Evolutionary conservation across 805 yeast genomes (phyloP).

Genomic region (Hemisphaericaspora nanyangensis): DNA sequence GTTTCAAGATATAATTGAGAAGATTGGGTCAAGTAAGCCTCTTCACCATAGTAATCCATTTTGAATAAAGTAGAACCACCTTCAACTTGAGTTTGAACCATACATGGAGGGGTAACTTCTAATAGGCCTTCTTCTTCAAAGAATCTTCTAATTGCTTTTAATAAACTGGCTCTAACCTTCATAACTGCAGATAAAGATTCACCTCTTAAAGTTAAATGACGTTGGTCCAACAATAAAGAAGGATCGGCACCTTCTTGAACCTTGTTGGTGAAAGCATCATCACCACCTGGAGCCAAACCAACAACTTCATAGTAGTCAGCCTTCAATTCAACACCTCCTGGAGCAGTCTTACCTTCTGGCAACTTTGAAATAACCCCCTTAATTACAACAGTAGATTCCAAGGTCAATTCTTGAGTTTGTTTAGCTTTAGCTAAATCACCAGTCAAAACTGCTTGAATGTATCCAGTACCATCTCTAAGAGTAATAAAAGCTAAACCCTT

Average conservation of each 20-base stretch:
- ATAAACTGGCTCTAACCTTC: slow-evolving; percentile 86
- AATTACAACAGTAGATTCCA: slow-evolving; percentile 79
- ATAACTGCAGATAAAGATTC: slow-evolving; percentile 88
- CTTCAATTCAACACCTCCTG: slow-evolving; percentile 92
- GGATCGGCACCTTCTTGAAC: slow-evolving; percentile 94
- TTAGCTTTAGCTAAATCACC: slow-evolving; percentile 93
- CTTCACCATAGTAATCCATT: slow-evolving; percentile 93
- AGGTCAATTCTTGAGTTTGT: slow-evolving; percentile 77
- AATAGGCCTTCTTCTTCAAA: slow-evolving; percentile 68
- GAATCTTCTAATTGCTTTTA: slow-evolving; percentile 71
- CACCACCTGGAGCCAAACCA: slow-evolving; percentile 95
- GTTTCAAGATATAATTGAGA: slow-evolving; percentile 97
- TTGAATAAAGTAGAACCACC: slow-evolving; percentile 97
- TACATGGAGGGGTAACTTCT: slow-evolving; percentile 98
- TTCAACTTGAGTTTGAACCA: slow-evolving; percentile 99
- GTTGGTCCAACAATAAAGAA: slow-evolving; percentile 84
- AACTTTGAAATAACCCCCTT: slow-evolving; percentile 78
- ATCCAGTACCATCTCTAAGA: slow-evolving; percentile 94
- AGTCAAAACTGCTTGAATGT: slow-evolving; percentile 75
- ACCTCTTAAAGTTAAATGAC: slow-evolving; percentile 95
- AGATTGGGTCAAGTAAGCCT: slow-evolving; percentile 93
- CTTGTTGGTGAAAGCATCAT: slow-evolving; percentile 91
- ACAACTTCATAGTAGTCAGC: slow-evolving; percentile 87
- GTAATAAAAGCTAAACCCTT: slow-evolving; percentile 90
- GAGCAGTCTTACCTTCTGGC: slow-evolving; percentile 96